Evolutionary conservation across 2,329 filamentous ascomycete species (phyloP), one percentile per base, ranked within the genome.

Genomic region (Penicillium sp.): DNA sequence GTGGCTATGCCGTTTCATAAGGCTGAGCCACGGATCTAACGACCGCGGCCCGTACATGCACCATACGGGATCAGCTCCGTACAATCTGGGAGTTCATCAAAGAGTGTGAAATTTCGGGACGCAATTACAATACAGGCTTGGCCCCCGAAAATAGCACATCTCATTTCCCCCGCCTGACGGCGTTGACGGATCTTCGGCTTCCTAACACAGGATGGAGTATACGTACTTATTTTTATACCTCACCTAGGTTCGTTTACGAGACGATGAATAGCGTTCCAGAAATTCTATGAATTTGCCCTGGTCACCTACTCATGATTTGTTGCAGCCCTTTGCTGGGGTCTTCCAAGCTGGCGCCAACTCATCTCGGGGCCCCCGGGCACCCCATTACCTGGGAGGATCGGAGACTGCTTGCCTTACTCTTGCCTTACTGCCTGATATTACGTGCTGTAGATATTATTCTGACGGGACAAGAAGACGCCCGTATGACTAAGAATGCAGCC

Each of bases 121-220:
- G 14, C 46, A 25, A 10, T 48, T 48, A 48, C 45, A 5, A n/a
- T 48, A 48, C 45, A n/a, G n/a, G 2, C 43, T 46, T 46, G 43
- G 43, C 25, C 3, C 55, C 55, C 26, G 4, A 37, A 58, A 65
- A 66, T 62, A 65, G 59, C 33, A 55, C 46, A 19, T 14, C 28
- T 26, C n/a, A 51, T 22, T 33, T 51, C 30, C 22, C 26, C 11
- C 48, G 38, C 25, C 54, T 54, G 45, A 33, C 54, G 13, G 11
- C 14, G 25, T 35, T 51, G 19, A 22, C 28, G 55, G 58, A 63
- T 63, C 55, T 25, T 57, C 61, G 63, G 63, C 60, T 64, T 61
- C 60, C 55, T 61, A 48, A 49, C 13, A 43, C 4, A 33, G 7
- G 30, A 33, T 10, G 1, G 35, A 37, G 11, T 37, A 37, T 19